phyloP scores from a whole-genome alignment of 805 yeast species.

The Suhomyces sp. region DNA sequence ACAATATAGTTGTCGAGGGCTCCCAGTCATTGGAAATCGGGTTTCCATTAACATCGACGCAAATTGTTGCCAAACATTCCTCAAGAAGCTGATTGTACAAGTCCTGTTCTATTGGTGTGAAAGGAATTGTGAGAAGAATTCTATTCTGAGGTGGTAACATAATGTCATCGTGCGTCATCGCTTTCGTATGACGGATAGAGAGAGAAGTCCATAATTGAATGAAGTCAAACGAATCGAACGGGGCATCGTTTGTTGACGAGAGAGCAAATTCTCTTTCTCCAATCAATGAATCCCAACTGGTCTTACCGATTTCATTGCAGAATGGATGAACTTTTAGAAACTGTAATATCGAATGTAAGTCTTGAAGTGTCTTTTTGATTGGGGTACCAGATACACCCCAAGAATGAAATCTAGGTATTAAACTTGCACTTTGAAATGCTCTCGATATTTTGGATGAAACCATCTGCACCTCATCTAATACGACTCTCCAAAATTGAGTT shows the following conservation, averaged over 20 bases:
- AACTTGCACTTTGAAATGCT: conserved; percentile 76
- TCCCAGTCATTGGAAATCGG: conserved; percentile 52
- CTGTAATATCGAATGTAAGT: conserved; percentile 67
- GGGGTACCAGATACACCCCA: conserved; percentile 99
- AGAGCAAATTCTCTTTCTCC: background rate
- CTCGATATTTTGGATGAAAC: conserved; percentile 69
- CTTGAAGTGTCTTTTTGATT: conserved; percentile 62
- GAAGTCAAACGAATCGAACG: no score
- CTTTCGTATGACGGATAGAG: conserved; percentile 79
- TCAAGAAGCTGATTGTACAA: conserved; percentile 67
- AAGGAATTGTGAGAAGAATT: conserved; percentile 66
- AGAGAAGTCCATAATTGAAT: conserved; percentile 49
- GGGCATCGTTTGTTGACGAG: conserved; percentile 12
- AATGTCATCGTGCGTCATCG: conserved; percentile 76
- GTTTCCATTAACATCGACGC: conserved; percentile 51
- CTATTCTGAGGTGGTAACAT: conserved; percentile 76
- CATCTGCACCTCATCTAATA: conserved; percentile 95
- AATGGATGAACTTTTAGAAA: conserved; percentile 73
- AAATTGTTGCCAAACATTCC: conserved; percentile 58
- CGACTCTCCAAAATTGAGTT: conserved; percentile 84
- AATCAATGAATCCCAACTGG: conserved; percentile 39
- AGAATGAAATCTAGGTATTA: conserved; percentile 81
- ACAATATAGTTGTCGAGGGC: conserved; percentile 40
- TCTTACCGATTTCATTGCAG: conserved; percentile 38
- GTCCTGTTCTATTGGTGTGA: conserved; percentile 81